Evolutionary conservation across 2,329 filamentous ascomycete species (phyloP), one percentile per base, ranked within the genome.

Genomic region (Bipolaris victoriae): DNA sequence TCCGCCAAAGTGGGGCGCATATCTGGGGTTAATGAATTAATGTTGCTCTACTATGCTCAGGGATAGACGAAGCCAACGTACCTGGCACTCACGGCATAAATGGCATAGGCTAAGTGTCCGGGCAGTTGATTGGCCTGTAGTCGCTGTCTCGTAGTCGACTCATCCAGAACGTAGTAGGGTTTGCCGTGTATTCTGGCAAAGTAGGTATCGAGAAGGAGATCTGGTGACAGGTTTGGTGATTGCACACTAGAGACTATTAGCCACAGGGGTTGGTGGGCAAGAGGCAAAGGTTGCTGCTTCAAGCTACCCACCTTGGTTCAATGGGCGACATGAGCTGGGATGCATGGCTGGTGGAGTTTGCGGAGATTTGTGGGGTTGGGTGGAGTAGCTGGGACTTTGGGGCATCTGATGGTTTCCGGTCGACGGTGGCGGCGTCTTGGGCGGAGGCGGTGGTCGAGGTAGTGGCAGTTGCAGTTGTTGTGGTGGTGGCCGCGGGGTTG

Each of bases 101-200:
- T 83, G 13, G 83, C 83, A 73, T 83, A 81, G 45, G 81, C 76
- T 59, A 86, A 72, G 65, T 77, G 78, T 2, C 67, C 62, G 1
- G 83, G 81, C 10, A 94, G 77, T 67, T 90, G 88, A 47, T 87
- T 87, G 9, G 87, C 77, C 64, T 90, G 88, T 61, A 92, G 78
- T 22, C 88, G 83, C 75, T 93, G 90, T 54, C 91, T 84, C 9
- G 90, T 88, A 0, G 84, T 86, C 0, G 87, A 81, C 75, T 96
- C 91, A 69, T 96, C 91, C 3, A 96, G 80, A 49, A 96, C 88
- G 69, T 90, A 87, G 64, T 90, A 95, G 1, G 91, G 90, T 70
- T 92, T 94, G 49, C 88, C 89, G 72, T 96, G 91, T 37, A 93
- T 86, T 49, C 90, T 85, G 20, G 83, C 79, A 72, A 96, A 96